Percentiles rank a stretch among this genome's conserved stretches.
Evolutionary conservation across 164 flowering plant species (phyloP).

Genomic region (Stephania japonica): DNA sequence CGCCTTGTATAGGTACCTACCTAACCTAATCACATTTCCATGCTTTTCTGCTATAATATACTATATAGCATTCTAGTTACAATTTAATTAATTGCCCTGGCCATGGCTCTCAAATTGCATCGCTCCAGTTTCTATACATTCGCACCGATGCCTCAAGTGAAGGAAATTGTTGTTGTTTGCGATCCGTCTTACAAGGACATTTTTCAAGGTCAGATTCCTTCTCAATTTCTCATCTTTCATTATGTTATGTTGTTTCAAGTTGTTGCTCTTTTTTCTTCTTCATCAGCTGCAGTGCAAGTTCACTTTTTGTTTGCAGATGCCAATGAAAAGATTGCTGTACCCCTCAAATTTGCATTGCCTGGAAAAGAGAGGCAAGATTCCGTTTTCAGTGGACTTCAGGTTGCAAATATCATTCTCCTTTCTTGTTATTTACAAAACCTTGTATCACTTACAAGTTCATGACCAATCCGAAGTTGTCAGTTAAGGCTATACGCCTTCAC

Average conservation of each 20-base stretch:
- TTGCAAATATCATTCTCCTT: constrained; percentile 13
- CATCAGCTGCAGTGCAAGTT: background rate
- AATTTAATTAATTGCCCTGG: background rate
- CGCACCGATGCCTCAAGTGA: constrained; percentile 68
- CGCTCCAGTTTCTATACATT: constrained; percentile 80
- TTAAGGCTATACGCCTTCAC: no score
- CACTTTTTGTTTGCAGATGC: constrained; percentile 44
- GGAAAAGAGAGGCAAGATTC: constrained; percentile 99
- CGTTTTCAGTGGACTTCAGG: constrained; percentile 94
- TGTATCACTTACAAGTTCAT: no score
- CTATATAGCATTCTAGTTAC: constrained; percentile 1
- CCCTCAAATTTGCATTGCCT: constrained; percentile 80
- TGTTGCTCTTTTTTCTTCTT: background rate
- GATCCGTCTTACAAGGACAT: constrained; percentile 91
- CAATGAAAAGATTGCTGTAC: constrained; percentile 42
- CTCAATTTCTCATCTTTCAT: background rate
- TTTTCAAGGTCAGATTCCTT: constrained; percentile 63
- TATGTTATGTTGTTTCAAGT: no score
- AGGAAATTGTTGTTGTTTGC: constrained; percentile 92
- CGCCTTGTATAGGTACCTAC: constrained; percentile 77
- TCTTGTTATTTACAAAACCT: background rate
- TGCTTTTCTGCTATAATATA: background rate
- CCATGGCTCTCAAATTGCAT: constrained; percentile 4
- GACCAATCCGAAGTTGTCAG: no score
- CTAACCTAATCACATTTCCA: background rate